A percentile compares a stretch with the other conserved stretches of the same genome.
phyloP scores from a whole-genome alignment of 2,329 filamentous ascomycete species.

The Pestalotiopsis fici region DNA sequence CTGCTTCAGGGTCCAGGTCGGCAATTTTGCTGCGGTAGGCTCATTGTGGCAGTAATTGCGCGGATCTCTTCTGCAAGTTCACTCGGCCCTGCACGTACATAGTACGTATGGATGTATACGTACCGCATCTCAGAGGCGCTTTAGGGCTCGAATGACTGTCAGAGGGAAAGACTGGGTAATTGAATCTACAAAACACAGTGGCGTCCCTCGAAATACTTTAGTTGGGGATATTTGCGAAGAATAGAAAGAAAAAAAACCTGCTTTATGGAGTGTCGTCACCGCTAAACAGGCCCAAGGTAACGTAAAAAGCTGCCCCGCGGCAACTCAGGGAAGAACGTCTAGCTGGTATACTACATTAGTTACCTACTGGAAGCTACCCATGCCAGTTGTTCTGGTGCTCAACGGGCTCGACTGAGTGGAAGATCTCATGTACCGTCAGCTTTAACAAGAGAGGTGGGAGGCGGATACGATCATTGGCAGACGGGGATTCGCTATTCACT shows the following conservation, averaged over 20 bases:
- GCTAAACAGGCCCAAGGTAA: background rate
- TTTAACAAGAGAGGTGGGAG: background rate
- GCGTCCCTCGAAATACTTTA: background rate
- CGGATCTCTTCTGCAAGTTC: background rate
- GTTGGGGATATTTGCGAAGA: background rate
- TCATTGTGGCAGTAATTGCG: background rate
- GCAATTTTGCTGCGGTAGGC: background rate
- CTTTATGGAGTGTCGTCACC: background rate
- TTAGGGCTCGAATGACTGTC: background rate
- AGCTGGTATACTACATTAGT: too few species aligned
- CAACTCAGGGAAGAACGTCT: too few species aligned
- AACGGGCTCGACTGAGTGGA: background rate
- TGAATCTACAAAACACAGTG: background rate
- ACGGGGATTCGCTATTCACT: constrained; percentile 12
- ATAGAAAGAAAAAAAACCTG: background rate
- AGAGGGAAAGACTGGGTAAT: background rate
- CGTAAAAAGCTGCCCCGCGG: too few species aligned
- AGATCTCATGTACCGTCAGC: background rate
- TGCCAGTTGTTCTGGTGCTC: too few species aligned
- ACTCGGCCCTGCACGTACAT: background rate
- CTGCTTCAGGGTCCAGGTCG: background rate
- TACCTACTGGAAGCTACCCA: too few species aligned
- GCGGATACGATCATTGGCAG: constrained; percentile 11
- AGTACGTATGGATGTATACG: background rate
- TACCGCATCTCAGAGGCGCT: background rate